Percentiles rank a stretch among this genome's conserved stretches.
Evolutionary conservation across 192 early-diverging fungal species (phyloP).

Genomic region (Dissophora globulifera): DNA sequence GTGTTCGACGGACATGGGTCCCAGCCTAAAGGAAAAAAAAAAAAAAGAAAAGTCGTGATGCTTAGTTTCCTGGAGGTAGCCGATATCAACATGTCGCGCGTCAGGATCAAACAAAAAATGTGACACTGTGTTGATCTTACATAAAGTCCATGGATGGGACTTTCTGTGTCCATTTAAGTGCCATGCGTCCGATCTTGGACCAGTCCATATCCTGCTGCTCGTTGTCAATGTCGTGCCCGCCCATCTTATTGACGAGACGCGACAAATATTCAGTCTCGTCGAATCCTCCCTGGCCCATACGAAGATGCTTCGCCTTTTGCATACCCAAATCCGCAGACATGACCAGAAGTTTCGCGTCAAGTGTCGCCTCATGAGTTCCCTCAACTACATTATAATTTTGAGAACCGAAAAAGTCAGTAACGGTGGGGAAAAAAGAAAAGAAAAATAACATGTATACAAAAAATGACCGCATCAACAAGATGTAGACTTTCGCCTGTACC

Average conservation of each 20-base stretch:
- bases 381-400: too few species aligned
- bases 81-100: too few species aligned
- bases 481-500: constrained; percentile 16
- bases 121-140: constrained; percentile 66
- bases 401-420: too few species aligned
- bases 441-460: too few species aligned
- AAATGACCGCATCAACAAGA: background rate
- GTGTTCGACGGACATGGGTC: constrained; percentile 73
- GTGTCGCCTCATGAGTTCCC: constrained; percentile 85
- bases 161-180: constrained; percentile 59
- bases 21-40: constrained; percentile 60
- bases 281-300: constrained; percentile 78
- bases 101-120: background rate
- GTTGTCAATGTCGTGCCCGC: constrained; percentile 64
- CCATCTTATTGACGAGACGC: constrained; percentile 64
- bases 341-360: constrained; percentile 88
- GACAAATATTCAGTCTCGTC: constrained; percentile 82
- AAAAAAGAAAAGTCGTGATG: constrained; percentile 3
- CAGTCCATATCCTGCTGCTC: constrained; percentile 63
- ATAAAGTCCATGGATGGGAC: constrained; percentile 83
- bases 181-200: constrained; percentile 66
- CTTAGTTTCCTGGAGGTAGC: too few species aligned
- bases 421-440: too few species aligned
- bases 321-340: constrained; percentile 77
- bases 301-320: constrained; percentile 81